Evolutionary conservation across 495 filamentous ascomycete genomes (phyloP).

Genomic region (Penicillium maclennaniae): DNA sequence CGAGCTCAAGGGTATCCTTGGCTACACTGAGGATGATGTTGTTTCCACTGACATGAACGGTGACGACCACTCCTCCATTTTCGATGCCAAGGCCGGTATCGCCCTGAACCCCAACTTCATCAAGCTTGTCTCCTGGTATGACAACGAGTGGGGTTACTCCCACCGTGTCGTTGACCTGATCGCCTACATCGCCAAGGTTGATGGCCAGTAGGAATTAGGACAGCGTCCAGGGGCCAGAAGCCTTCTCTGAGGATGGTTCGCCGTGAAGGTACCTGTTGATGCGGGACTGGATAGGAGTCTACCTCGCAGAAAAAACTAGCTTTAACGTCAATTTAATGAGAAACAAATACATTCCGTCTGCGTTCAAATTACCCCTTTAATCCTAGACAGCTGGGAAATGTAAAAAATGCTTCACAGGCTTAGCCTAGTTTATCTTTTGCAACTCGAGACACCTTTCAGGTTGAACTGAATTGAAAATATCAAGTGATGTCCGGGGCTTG

Average conservation of each 20-base stretch:
- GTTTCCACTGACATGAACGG: slow-evolving; percentile 93
- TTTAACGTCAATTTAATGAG: slow-evolving; percentile 31
- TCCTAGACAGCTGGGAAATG: background rate
- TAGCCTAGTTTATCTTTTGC: background rate
- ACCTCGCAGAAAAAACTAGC: slow-evolving; percentile 21
- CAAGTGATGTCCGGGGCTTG: background rate
- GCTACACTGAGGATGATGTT: slow-evolving; percentile 95
- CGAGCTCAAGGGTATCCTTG: slow-evolving; percentile 84
- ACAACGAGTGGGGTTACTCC: slow-evolving; percentile 96
- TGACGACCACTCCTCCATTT: slow-evolving; percentile 90
- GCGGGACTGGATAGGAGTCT: slow-evolving; percentile 1
- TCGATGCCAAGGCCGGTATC: slow-evolving; percentile 99
- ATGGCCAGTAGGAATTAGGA: slow-evolving; percentile 52
- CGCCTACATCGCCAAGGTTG: slow-evolving; percentile 86
- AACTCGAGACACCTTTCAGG: background rate
- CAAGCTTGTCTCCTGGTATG: slow-evolving; percentile 98
- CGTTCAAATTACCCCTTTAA: slow-evolving; percentile 7
- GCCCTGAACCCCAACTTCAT: slow-evolving; percentile 96
- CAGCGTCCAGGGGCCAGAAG: slow-evolving; percentile 31
- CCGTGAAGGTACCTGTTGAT: slow-evolving; percentile 5
- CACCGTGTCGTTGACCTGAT: slow-evolving; percentile 97
- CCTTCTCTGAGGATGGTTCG: slow-evolving; percentile 30
- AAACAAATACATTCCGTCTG: slow-evolving; percentile 25
- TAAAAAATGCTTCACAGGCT: background rate
- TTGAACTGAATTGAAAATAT: background rate